Evolutionary conservation across 371 early-diverging fungal genomes (phyloP).

Genomic region (Mucor plumbeus): DNA sequence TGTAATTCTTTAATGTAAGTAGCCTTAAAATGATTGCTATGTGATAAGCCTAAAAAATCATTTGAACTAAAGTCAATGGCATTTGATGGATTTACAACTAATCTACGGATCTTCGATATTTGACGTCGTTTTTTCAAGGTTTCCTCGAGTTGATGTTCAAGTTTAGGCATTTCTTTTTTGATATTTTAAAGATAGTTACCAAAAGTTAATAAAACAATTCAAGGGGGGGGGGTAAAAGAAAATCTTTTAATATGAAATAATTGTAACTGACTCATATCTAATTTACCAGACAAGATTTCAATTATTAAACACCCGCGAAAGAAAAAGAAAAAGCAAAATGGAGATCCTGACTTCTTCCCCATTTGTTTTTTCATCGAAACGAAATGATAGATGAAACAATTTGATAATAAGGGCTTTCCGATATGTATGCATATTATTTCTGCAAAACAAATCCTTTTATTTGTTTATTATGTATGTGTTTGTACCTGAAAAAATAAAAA

Average conservation of each 20-base stretch:
- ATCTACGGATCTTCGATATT: conserved; percentile 48
- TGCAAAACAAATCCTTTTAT: conserved; percentile 12
- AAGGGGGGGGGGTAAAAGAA: background rate
- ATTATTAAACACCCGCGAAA: conserved; percentile 1
- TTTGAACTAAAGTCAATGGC: conserved; percentile 81
- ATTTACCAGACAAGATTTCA: conserved; percentile 1
- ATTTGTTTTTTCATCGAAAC: background rate
- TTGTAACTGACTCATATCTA: background rate
- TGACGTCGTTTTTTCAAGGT: conserved; percentile 40
- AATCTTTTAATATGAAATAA: conserved; percentile 2
- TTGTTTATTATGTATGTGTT: conserved; percentile 2
- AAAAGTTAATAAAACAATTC: conserved; percentile 12
- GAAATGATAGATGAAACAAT: conserved; percentile 3
- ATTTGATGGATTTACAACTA: conserved; percentile 43
- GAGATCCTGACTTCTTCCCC: background rate
- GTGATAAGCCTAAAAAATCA: conserved; percentile 80
- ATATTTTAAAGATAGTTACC: conserved; percentile 11
- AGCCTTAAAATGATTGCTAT: conserved; percentile 43
- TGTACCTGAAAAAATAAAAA: background rate
- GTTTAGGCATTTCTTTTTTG: background rate
- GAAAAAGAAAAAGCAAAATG: background rate
- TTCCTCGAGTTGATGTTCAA: conserved; percentile 28
- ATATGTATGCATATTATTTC: conserved; percentile 10
- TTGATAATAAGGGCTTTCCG: conserved; percentile 8
- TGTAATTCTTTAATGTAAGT: conserved; percentile 53